Evolutionary conservation across 805 yeast species (phyloP), one percentile per base, ranked within the genome.

Genomic region (Komagataella populi): DNA sequence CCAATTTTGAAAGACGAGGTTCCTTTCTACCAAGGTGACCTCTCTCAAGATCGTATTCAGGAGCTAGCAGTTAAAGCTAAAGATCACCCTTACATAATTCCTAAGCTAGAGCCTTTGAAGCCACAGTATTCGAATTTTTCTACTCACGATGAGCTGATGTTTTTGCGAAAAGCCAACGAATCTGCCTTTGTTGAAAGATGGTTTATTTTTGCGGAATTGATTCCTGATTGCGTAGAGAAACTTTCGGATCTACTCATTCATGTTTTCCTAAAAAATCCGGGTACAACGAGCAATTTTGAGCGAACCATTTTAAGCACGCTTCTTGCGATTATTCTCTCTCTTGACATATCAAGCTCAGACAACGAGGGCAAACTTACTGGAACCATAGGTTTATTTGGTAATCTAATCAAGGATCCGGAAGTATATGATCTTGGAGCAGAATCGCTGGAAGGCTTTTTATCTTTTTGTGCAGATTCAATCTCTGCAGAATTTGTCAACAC

Each of bases 321-420:
- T 8, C 55, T 69, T 16, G 68, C 63, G 45, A 62, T 59, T 44
- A 57, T 71, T 4, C 59, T 60, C 30, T 63, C 70, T 0, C 73
- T 72, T 48, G 64, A 66, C 17, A 55, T 69, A 17, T 50, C 46
- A 2, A 36, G 51, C 2, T 58, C 57, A 1, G 59, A 63, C 10
- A 53, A 57, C 2, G 59, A 59, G 2, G 56, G 62, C 6, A 59
- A 60, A 16, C 57, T 76, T 3, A 67, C 78, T 0, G 63, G 75
- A 1, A 62, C 74, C 55, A 59, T 75, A 4, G 67, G 69, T 23
- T 60, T 77, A 23, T 70, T 75, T 52, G 73, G 76, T 14, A 63
- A 65, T 3, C 57, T 76, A n/a, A 46, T 75, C 3, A 67, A 67
- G 48, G 72, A 73, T 45, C 64, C 64, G 12, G 55, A 62, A 1